phyloP scores from a whole-genome alignment of 2,329 filamentous ascomycete species.

The Apiospora pterosperma region DNA sequence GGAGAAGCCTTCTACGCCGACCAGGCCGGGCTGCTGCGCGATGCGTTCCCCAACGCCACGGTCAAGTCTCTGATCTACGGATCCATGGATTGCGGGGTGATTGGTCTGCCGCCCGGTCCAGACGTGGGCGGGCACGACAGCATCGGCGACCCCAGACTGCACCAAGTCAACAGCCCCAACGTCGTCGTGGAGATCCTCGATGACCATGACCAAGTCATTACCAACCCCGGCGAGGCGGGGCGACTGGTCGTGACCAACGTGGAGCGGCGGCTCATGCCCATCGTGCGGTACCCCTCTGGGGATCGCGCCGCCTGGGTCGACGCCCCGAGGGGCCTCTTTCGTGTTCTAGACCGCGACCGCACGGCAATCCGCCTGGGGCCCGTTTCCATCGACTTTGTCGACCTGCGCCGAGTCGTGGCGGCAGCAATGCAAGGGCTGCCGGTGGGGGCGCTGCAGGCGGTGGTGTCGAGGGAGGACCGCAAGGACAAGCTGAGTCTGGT shows the following conservation, averaged over 20 bases:
- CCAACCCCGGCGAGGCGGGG: neutral
- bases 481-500: neutral
- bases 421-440: neutral
- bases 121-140: fast-evolving
- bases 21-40: neutral
- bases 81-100: neutral
- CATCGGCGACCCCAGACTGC: neutral
- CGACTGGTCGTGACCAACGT: neutral
- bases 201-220: neutral
- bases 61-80: neutral
- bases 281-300: neutral
- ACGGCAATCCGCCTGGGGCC: neutral
- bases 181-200: neutral
- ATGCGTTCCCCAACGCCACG: neutral
- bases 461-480: neutral
- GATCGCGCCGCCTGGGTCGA: neutral
- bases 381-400: neutral
- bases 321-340: neutral
- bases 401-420: neutral
- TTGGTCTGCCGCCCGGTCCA: neutral
- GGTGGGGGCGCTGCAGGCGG: neutral
- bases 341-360: neutral
- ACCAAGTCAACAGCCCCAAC: neutral
- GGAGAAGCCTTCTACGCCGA: neutral
- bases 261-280: neutral